Evolutionary conservation across 805 yeast genomes (phyloP).

Genomic region (Wickerhamomyces bisporus): DNA sequence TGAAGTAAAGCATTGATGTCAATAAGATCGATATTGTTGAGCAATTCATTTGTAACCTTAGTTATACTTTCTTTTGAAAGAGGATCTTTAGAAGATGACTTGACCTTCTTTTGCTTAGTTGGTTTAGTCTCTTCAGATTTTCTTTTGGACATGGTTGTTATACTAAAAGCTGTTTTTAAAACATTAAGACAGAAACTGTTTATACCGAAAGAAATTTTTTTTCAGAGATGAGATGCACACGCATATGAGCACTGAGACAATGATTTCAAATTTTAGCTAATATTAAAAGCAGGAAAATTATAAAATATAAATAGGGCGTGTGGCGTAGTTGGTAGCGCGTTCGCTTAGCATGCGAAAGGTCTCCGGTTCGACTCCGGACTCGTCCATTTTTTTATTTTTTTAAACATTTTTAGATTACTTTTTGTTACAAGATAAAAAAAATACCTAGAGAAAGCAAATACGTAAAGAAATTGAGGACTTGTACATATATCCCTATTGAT

Average conservation of each 20-base stretch:
- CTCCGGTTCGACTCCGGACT: slow-evolving; percentile 76
- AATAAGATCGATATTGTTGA: slow-evolving; percentile 6
- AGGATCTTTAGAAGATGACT: neutral
- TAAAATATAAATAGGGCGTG: slow-evolving; percentile 50
- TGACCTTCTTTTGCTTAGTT: slow-evolving; percentile 3
- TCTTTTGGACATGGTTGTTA: slow-evolving; percentile 12
- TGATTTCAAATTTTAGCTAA: too few relatives aligned
- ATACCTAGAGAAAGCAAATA: too few relatives aligned
- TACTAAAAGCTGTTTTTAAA: too few relatives aligned
- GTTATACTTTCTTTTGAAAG: slow-evolving; percentile 14
- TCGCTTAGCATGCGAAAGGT: slow-evolving; percentile 78
- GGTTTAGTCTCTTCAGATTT: slow-evolving; percentile 2
- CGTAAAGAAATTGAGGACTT: too few relatives aligned
- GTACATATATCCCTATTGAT: too few relatives aligned
- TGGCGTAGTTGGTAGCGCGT: slow-evolving; percentile 84
- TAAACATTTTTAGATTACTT: neutral
- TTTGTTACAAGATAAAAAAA: too few relatives aligned
- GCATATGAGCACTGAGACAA: neutral
- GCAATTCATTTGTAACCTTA: slow-evolving; percentile 4
- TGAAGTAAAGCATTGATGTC: slow-evolving; percentile 6
- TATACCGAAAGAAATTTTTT: slow-evolving; percentile 1
- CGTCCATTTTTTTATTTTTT: slow-evolving; percentile 41
- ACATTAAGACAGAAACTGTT: neutral
- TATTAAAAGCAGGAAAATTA: too few relatives aligned
- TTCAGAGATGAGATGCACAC: neutral